Evolutionary conservation across 202 grass and related monocot genomes (phyloP).

Genomic region (Brachypodium distachyon): DNA sequence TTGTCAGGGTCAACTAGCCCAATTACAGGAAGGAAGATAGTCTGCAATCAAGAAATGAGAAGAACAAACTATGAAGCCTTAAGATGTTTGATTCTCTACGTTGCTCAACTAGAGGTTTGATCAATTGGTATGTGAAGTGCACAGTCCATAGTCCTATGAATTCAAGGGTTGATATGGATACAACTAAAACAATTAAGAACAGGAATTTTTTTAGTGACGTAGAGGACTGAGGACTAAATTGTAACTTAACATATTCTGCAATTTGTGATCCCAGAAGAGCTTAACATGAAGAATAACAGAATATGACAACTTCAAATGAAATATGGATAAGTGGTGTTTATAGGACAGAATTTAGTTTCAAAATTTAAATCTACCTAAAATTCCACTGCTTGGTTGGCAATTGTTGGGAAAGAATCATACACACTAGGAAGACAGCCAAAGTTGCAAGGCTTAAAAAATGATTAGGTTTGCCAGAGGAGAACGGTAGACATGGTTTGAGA

Average conservation of each 20-base stretch:
- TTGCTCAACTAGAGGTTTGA: background rate
- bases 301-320: background rate
- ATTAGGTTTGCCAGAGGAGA: no score
- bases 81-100: background rate
- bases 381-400: background rate
- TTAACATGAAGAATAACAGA: background rate
- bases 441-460: no score
- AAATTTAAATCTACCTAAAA: background rate
- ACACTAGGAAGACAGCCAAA: background rate
- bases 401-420: background rate
- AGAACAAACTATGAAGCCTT: background rate
- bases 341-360: background rate
- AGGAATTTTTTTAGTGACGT: background rate
- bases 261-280: background rate
- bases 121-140: background rate
- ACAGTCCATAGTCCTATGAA: background rate
- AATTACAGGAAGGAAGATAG: constrained; percentile 77
- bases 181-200: background rate
- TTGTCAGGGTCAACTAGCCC: constrained; percentile 81
- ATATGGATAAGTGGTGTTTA: background rate
- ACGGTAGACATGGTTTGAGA: no score
- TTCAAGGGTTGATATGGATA: background rate
- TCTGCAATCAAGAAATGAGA: constrained; percentile 39
- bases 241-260: background rate
- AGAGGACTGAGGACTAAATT: background rate